Evolutionary conservation across 169 alveolate species (phyloP).

Genomic region (Plasmodium blacklocki): DNA sequence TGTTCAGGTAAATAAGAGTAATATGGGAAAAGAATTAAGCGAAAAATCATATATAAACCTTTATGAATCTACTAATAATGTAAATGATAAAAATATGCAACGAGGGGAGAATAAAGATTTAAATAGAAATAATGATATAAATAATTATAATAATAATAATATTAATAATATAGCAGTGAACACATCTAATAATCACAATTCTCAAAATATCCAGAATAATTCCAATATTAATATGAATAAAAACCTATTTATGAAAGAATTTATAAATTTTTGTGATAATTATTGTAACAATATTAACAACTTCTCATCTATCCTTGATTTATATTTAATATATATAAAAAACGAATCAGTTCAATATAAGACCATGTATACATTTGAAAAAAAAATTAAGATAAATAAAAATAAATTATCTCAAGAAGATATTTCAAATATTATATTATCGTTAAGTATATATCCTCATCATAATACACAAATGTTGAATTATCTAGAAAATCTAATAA

Average conservation of each 20-base stretch:
- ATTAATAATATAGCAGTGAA: background rate
- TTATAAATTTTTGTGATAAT: slow-evolving; percentile 52
- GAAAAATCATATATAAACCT: background rate
- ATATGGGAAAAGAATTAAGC: background rate
- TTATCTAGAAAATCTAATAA: slow-evolving; percentile 56
- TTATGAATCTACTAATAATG: background rate
- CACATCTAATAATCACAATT: background rate
- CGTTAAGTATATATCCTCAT: slow-evolving; percentile 65
- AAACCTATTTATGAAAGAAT: slow-evolving; percentile 7
- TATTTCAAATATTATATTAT: slow-evolving; percentile 53
- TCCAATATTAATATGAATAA: background rate
- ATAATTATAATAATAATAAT: background rate
- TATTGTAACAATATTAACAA: slow-evolving; percentile 26
- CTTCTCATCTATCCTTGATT: slow-evolving; percentile 29
- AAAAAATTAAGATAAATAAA: slow-evolving; percentile 68
- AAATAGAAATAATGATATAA: background rate
- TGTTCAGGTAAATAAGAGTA: background rate
- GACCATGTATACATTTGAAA: slow-evolving; percentile 49
- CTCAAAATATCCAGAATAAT: background rate
- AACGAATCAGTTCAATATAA: slow-evolving; percentile 42
- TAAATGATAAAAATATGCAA: background rate
- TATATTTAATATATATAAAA: slow-evolving; percentile 57
- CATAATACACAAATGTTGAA: slow-evolving; percentile 71
- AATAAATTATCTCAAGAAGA: slow-evolving; percentile 50
- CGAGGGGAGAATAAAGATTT: background rate